phyloP scores from a whole-genome alignment of 345 rosid genomes.

The Hirschfeldia incana region DNA sequence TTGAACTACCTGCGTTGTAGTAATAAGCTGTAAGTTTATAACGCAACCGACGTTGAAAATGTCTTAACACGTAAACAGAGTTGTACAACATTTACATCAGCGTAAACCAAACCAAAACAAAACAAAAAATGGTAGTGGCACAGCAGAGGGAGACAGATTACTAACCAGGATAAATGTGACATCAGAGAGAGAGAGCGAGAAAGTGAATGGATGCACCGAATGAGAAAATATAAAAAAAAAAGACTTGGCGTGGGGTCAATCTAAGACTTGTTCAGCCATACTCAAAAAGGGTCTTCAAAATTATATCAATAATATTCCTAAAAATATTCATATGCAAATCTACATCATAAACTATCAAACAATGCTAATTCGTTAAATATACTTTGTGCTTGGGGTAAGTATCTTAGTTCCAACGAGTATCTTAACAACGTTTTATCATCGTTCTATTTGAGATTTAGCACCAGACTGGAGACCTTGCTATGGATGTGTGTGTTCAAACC shows the following conservation, averaged over 20 bases:
- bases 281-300: neutral
- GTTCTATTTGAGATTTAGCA: conserved; percentile 54
- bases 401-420: neutral
- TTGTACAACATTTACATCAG: neutral
- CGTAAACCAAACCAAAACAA: neutral
- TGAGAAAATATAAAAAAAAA: neutral
- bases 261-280: neutral
- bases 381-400: neutral
- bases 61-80: neutral
- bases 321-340: neutral
- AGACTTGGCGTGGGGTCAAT: neutral
- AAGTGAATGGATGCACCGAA: neutral
- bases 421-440: neutral
- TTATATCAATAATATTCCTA: neutral
- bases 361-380: neutral
- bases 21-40: neutral
- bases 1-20: neutral
- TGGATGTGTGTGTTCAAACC: conserved; percentile 76
- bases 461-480: conserved; percentile 80
- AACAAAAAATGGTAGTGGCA: neutral
- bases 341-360: conserved; percentile 5
- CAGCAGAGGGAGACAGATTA: neutral
- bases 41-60: neutral
- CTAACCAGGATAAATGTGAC: neutral
- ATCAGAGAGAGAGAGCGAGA: neutral